Base-by-base conservation (phyloP, 495 filamentous ascomycete genomes). In the Bathelium albidoporum region DNA sequence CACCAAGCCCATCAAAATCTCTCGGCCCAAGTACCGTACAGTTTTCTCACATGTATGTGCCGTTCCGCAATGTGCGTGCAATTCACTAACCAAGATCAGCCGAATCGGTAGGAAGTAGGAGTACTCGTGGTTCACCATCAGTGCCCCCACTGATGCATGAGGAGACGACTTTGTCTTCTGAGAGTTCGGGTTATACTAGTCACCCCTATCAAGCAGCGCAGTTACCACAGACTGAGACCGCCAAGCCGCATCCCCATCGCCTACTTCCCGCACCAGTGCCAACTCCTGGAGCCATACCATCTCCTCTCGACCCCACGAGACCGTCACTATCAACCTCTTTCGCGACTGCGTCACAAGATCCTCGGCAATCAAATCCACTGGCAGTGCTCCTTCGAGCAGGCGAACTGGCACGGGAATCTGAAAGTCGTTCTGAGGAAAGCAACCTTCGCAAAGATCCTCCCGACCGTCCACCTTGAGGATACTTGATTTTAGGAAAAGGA, bases 141-240 rank as follows among this genome's bases (percentile, higher is more conserved):
- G 60, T 69, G 2, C 70, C 70, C 18, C 64, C 64, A 16, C 60
- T 72, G 29, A 62, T 62, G 10, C 70, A 67, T 43, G 68, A 72
- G 49, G 70, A 69, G 31, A 70, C 70, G 28, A 72, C 68, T 1
- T 12, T 70, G 4, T 72, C 70, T n/a, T 72, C 70, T 28, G 62
- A 65, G n/a, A 63, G 64, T 24, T 36, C 36, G 31, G 26, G 63
- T n/a, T 45, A 59, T 32, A 39, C 60, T 34, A 45, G 31, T 43
- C 18, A 20, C 2, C 64, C 59, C 16, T 66, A 66, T 53, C 64
- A 43, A 18, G 39, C 16, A 28, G 41, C 49, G 22, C 58, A 53
- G 24, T 60, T 68, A 26, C 68, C 53, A 12, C 20, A 45, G 31
- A 32, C 64, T 1, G 65, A 68, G 53, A 26, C 60, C 10, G 32